Conservation (phyloP, 768 basidiomycete genomes). For the Polyporus arcularius region DNA sequence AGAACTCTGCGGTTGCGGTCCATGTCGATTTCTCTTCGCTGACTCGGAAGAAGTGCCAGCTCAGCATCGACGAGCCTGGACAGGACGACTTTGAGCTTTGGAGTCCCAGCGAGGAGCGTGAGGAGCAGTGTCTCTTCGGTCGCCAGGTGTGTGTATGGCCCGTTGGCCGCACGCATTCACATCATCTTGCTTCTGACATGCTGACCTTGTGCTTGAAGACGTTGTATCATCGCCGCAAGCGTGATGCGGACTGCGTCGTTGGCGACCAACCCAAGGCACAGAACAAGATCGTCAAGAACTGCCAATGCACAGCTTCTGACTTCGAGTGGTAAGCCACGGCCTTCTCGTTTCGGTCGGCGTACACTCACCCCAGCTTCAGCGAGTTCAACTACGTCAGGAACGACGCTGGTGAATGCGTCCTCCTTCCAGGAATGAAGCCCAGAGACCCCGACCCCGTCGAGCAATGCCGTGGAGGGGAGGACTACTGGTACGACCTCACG, state of each 20-base stretch:
- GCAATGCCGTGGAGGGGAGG: slow-evolving; percentile 59
- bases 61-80: slow-evolving; percentile 69
- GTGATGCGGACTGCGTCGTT: slow-evolving; percentile 81
- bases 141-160: slow-evolving; percentile 58
- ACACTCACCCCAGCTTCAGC: slow-evolving; percentile 41
- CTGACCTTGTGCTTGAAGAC: slow-evolving; percentile 49
- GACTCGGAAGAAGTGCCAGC: slow-evolving; percentile 74
- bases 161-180: neutral
- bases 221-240: slow-evolving; percentile 85
- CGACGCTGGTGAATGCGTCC: slow-evolving; percentile 69
- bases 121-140: slow-evolving; percentile 89
- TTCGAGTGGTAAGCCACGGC: slow-evolving; percentile 83
- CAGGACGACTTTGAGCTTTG: slow-evolving; percentile 96
- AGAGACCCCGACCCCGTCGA: slow-evolving; percentile 54
- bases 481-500: slow-evolving; percentile 94
- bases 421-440: slow-evolving; percentile 68
- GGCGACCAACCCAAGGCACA: slow-evolving; percentile 62
- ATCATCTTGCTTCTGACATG: neutral
- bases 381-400: slow-evolving; percentile 91
- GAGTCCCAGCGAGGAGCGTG: slow-evolving; percentile 91
- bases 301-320: slow-evolving; percentile 71
- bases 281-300: slow-evolving; percentile 63
- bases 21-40: slow-evolving; percentile 89
- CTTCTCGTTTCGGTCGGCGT: neutral
- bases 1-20: slow-evolving; percentile 58